Base-by-base conservation (phyloP, 306 rosid species). In the Glycine soja region DNA sequence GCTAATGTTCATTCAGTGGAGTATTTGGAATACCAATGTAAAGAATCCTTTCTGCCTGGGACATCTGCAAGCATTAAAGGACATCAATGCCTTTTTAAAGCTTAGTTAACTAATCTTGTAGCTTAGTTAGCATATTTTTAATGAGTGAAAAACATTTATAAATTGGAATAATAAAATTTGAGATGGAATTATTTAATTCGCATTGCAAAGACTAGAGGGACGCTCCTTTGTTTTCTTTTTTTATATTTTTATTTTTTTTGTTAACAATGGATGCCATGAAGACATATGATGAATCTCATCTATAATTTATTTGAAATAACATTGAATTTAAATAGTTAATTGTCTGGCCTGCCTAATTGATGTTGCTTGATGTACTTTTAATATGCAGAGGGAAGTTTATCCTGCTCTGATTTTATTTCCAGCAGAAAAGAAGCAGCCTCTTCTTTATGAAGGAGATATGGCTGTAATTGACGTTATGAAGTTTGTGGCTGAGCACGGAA, bases 401-500 rank as follows among this genome's bases (percentile, higher is more conserved):
- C 99, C 99, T 81, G 86, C 94, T 51, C 87, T 95, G 78, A 30
- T 91, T 79, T 86, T 95, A 85, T 95, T 91, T 87, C 97, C 97
- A 71, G 99, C 98, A 68, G 92, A 79, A 82, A 91, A 76, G 78
- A 89, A 87, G 87, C 81, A 85, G 53, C 86, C 90, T 80, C 15
- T 93, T 47, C 89, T 81, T 57, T 95, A 93, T 89, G 89, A 82
- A 61, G 98, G 99, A 53, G 94, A 88, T 73, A 65, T 90, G 88
- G 83, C 96, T 47, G 97, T 93, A 65, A 81, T 89, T 72, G 92
- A 88, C 67, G 69, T 95, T 72, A 85, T 95, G 82, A 84, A 81
- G 83, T 95, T 95, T 87, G 75, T 95, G 36, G 92, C 94, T 40
- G 88, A 91, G 83, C 91, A 82, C 74, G 98, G 97, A 87, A 90